These are phyloP conservation scores for Malassezia nana DNA, from an alignment of 1,284 basidiomycete species.

Conservation along the genomic window DNA sequence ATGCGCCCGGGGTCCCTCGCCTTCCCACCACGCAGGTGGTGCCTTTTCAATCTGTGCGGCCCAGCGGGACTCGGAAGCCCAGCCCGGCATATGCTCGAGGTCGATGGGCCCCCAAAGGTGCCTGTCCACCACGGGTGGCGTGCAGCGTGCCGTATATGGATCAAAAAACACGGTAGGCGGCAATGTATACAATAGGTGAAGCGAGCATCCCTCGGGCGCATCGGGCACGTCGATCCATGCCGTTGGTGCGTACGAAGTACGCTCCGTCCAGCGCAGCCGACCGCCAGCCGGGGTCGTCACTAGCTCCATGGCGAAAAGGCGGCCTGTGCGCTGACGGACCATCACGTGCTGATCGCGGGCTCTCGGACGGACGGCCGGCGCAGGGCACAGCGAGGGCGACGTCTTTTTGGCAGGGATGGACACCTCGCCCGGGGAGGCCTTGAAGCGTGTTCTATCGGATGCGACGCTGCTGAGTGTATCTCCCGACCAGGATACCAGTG, in stretches of 20 bases:
- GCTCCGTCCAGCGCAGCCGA: neutral
- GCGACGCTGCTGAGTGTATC: neutral
- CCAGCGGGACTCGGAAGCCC: neutral
- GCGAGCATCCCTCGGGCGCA: neutral
- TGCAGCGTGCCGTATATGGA: slow-evolving; percentile 8
- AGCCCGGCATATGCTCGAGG: slow-evolving; percentile 11
- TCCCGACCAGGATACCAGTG: neutral
- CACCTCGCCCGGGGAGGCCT: neutral
- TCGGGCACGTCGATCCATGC: neutral
- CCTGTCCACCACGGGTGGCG: neutral
- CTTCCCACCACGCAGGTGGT: slow-evolving; percentile 13
- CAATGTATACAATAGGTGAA: neutral
- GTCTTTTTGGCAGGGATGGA: no score
- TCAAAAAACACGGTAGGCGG: slow-evolving; percentile 8
- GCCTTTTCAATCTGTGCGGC: neutral
- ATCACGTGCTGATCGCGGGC: neutral
- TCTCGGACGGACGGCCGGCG: neutral
- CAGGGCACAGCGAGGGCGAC: no score
- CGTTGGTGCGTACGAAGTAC: slow-evolving; percentile 5
- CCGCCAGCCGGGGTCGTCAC: neutral
- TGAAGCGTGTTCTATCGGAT: neutral
- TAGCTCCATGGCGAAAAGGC: neutral
- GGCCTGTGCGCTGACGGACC: neutral
- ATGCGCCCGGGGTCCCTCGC: neutral
- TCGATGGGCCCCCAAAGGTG: slow-evolving; percentile 5